Conservation (phyloP, 306 rosid genomes). For the Cicer chorassanicum region DNA sequence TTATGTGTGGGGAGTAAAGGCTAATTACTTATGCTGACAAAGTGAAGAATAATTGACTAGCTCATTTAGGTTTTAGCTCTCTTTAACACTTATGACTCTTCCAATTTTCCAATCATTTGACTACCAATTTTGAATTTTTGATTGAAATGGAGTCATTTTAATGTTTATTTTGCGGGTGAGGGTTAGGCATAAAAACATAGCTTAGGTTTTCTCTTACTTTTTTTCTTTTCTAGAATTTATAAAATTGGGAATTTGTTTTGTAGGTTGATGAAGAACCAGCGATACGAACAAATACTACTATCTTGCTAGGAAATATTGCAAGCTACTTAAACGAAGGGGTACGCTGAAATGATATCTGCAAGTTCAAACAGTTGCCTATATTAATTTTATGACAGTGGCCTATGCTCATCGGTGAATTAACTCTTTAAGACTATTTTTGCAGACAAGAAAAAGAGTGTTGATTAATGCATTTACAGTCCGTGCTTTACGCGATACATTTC, state of each 20-base stretch:
- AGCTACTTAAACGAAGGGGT: conserved; percentile 94
- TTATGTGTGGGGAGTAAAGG: conserved; percentile 29
- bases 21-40: conserved; percentile 28
- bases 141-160: conserved; percentile 22
- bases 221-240: conserved; percentile 24
- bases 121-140: conserved; percentile 16
- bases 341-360: conserved; percentile 47
- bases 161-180: neutral
- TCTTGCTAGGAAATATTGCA: conserved; percentile 93
- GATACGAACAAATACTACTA: conserved; percentile 96
- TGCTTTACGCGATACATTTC: conserved; percentile 94
- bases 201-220: neutral
- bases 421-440: conserved; percentile 49
- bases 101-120: conserved; percentile 20
- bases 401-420: conserved; percentile 39
- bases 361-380: conserved; percentile 33
- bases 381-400: conserved; percentile 37
- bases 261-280: conserved; percentile 99
- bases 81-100: neutral
- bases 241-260: conserved; percentile 42
- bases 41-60: conserved; percentile 29
- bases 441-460: conserved; percentile 98
- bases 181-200: neutral
- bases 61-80: conserved; percentile 26
- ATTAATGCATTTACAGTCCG: conserved; percentile 98